These are phyloP conservation scores for Nidula niveotomentosa DNA, from an alignment of 1,284 basidiomycete species.

Conservation along the genomic window DNA sequence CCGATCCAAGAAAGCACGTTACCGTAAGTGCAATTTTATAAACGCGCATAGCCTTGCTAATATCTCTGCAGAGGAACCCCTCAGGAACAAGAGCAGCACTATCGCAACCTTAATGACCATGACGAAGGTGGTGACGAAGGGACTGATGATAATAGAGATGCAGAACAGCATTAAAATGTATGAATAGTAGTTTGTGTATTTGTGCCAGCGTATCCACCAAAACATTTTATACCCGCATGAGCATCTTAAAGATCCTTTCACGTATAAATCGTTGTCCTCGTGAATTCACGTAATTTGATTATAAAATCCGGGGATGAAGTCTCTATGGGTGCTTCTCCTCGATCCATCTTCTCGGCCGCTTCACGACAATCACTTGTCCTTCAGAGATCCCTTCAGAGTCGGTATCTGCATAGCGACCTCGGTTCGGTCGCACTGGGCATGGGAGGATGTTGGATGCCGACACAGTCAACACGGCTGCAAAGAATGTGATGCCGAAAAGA, in stretches of 20 bases:
- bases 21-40: constrained; percentile 49
- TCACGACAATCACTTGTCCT: constrained; percentile 47
- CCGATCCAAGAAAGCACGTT: constrained; percentile 76
- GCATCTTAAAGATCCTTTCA: background rate
- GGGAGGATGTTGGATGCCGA: constrained; percentile 76
- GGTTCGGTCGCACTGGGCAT: constrained; percentile 65
- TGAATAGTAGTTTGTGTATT: constrained; percentile 15
- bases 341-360: constrained; percentile 76
- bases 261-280: background rate
- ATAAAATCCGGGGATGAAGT: constrained; percentile 7
- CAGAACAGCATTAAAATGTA: constrained; percentile 10
- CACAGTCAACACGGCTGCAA: constrained; percentile 77
- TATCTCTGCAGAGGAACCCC: constrained; percentile 48
- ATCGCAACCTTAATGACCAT: constrained; percentile 35
- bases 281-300: background rate
- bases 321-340: constrained; percentile 60
- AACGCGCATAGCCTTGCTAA: background rate
- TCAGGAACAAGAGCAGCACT: constrained; percentile 59
- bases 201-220: constrained; percentile 5
- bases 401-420: constrained; percentile 54
- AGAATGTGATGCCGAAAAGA: constrained; percentile 76
- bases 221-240: background rate
- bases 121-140: constrained; percentile 4
- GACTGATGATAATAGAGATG: constrained; percentile 12
- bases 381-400: constrained; percentile 28